Evolutionary conservation across 2,329 filamentous ascomycete species (phyloP).

Genomic region (Fusarium torreyae): DNA sequence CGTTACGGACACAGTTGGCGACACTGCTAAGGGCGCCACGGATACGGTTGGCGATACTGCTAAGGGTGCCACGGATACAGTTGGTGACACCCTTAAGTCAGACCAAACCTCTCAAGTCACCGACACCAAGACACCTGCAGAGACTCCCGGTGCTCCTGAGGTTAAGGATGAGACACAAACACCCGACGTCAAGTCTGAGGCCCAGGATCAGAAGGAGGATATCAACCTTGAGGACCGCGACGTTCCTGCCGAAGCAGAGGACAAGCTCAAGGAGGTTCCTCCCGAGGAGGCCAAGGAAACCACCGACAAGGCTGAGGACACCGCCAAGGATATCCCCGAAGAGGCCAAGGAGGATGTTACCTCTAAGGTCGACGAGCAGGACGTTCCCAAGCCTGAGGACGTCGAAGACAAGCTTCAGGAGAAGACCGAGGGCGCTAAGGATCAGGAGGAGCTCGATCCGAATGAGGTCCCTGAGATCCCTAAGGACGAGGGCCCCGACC

Average conservation of each 20-base stretch:
- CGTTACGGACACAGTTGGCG: constrained; percentile 24
- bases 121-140: constrained; percentile 35
- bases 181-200: constrained; percentile 27
- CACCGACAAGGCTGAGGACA: constrained; percentile 35
- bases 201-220: constrained; percentile 16
- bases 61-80: constrained; percentile 10
- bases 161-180: constrained; percentile 31
- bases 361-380: constrained; percentile 38
- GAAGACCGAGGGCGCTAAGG: constrained; percentile 32
- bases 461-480: constrained; percentile 40
- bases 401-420: constrained; percentile 32
- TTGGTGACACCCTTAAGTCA: constrained; percentile 28
- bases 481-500: constrained; percentile 27
- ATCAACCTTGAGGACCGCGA: constrained; percentile 44
- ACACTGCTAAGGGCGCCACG: constrained; percentile 7
- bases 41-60: constrained; percentile 11
- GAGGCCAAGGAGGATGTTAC: constrained; percentile 34
- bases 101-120: constrained; percentile 27
- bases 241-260: constrained; percentile 31
- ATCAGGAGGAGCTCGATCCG: constrained; percentile 49
- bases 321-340: constrained; percentile 35
- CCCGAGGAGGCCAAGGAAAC: constrained; percentile 37
- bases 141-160: constrained; percentile 38
- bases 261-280: constrained; percentile 35
- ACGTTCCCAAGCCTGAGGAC: constrained; percentile 30